Conservation (phyloP, 2,329 filamentous ascomycete species). For the Eurotiales sp. region DNA sequence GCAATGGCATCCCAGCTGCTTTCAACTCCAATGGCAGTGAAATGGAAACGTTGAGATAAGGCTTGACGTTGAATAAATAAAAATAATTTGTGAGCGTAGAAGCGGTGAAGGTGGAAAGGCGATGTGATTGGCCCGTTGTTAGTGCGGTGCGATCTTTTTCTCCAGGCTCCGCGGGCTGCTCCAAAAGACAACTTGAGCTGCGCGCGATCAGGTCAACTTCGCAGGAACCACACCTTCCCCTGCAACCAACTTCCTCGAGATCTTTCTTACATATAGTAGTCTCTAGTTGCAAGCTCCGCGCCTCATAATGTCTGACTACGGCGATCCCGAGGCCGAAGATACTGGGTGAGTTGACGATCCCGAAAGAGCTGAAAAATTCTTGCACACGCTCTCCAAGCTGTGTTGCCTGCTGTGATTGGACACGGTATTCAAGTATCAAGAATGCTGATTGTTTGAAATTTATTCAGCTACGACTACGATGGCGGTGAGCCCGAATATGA, state of each 20-base stretch:
- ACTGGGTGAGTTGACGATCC: slow-evolving; percentile 48
- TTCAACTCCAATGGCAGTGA: background rate
- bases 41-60: background rate
- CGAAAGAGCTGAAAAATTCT: background rate
- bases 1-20: no score
- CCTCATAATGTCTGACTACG: slow-evolving; percentile 67
- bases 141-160: slow-evolving; percentile 13
- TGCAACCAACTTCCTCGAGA: background rate
- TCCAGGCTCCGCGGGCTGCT: slow-evolving; percentile 6
- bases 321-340: slow-evolving; percentile 60
- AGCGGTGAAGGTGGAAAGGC: slow-evolving; percentile 25
- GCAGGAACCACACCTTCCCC: no score
- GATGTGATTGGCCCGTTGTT: slow-evolving; percentile 1
- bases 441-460: slow-evolving; percentile 25
- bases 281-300: no score
- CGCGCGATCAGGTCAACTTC: background rate
- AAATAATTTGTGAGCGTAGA: slow-evolving; percentile 28
- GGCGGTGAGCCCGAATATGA: slow-evolving; percentile 63
- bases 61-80: slow-evolving; percentile 15
- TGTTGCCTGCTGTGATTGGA: no score
- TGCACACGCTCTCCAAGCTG: background rate
- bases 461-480: slow-evolving; percentile 46
- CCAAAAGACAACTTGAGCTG: background rate
- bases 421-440: slow-evolving; percentile 4
- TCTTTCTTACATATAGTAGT: no score